These are phyloP conservation scores for Penicillium sp. DNA, from an alignment of 2,329 filamentous ascomycete species.

Conservation along the genomic window DNA sequence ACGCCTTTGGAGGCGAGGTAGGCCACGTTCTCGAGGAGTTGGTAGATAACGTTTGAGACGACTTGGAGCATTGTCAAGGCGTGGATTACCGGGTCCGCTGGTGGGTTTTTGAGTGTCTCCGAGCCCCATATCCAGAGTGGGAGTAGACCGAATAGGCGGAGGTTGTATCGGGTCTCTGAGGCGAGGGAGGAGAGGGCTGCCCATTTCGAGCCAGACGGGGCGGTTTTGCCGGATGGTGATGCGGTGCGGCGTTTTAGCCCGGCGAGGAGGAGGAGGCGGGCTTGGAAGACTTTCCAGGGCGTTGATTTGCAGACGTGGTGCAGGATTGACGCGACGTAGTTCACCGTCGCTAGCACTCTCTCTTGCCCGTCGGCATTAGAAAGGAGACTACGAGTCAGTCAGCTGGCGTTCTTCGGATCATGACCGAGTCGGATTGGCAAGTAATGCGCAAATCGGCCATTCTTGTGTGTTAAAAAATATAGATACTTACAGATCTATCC, in stretches of 20 bases:
- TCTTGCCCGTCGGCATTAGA: constrained; percentile 70
- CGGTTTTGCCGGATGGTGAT: constrained; percentile 8
- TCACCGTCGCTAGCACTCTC: constrained; percentile 66
- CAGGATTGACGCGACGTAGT: constrained; percentile 66
- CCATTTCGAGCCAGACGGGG: constrained; percentile 49
- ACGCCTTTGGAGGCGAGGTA: constrained; percentile 76
- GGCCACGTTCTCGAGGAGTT: constrained; percentile 79
- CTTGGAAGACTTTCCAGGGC: constrained; percentile 41
- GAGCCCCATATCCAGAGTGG: constrained; percentile 77
- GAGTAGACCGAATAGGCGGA: constrained; percentile 64
- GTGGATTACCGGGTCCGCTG: constrained; percentile 49
- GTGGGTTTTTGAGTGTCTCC: constrained; percentile 57
- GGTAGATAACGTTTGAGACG: constrained; percentile 66
- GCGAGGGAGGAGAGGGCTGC: constrained; percentile 50
- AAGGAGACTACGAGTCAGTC: constrained; percentile 55
- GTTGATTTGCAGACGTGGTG: constrained; percentile 62
- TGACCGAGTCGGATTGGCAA: not conserved
- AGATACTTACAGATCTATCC: constrained; percentile 31
- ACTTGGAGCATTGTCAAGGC: constrained; percentile 69
- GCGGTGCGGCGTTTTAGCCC: constrained; percentile 29
- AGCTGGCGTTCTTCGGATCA: not conserved
- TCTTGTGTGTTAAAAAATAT: not conserved
- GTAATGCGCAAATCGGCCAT: not conserved
- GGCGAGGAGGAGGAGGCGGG: constrained; percentile 48
- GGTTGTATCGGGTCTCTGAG: constrained; percentile 56